Base-by-base conservation (phyloP, 768 basidiomycete species). In the Gymnopilus junonius region DNA sequence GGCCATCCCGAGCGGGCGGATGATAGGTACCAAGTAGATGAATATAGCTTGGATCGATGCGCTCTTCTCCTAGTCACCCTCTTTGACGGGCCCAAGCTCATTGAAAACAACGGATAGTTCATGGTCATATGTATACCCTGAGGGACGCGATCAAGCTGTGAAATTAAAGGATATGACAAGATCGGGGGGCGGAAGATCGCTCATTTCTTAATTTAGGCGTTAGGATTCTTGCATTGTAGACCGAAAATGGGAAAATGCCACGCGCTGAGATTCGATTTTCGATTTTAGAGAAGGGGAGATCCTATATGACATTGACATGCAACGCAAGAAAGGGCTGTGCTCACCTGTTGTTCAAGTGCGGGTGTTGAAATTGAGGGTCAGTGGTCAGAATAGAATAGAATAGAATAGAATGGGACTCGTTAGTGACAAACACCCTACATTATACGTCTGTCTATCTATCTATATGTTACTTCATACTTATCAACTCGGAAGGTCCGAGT, bases 161-260 rank as follows among this genome's bases (percentile, higher is more conserved):
- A 14, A 46, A 55, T 45, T 46, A 23, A 51, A 17, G 53, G 21
- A 60, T 55, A 64, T 58, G 45, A 65, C 51, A 62, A 58, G 63
- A 66, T 69, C 68, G 68, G 63, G 68, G 63, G 63, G 23, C 15
- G 34, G 50, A 54, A 57, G 69, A 69, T 69, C 66, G 29, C 34
- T n/a, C 15, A 58, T 63, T 25, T 8, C 65, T 42, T 57, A 50
- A 58, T 29, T 58, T 70, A 66, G 65, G 46, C 61, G n/a, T 62
- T 61, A 57, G 63, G 60, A 63, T 63, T 46, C 57, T n/a, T 35
- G 15, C 40, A 59, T 46, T 59, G 51, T 55, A 32, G 12, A 39
- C 58, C 37, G n/a, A 46, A 32, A 63, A 39, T 37, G 63, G 58
- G 34, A 51, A 35, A 35, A 42, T 20, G 53, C 51, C 39, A 43